Conservation (phyloP, 2,329 filamentous ascomycete genomes). For the Colletotrichum melonis region DNA sequence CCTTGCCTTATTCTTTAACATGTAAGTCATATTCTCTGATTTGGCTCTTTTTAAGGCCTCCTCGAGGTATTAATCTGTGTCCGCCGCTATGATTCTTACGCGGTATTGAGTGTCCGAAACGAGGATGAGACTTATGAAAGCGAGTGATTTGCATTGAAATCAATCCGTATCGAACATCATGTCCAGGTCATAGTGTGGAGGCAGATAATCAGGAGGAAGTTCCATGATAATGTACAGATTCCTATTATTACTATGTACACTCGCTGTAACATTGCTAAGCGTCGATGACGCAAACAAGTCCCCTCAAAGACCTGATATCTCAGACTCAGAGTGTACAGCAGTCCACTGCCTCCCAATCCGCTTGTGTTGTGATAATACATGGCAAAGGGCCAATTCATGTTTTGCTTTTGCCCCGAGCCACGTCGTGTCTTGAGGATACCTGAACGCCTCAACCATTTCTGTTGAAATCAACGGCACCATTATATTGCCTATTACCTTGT, state of each 20-base stretch:
- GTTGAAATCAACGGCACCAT: background rate
- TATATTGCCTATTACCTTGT: background rate
- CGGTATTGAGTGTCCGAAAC: too few relatives aligned
- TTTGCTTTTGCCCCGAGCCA: background rate
- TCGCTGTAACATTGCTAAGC: background rate
- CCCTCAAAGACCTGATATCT: background rate
- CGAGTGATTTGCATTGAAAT: conserved; percentile 26
- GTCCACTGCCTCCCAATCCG: background rate
- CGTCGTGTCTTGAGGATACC: background rate
- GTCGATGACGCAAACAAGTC: background rate
- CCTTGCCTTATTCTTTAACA: too few relatives aligned
- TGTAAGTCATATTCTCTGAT: too few relatives aligned
- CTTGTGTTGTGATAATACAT: background rate
- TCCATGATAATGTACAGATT: background rate
- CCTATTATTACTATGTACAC: background rate
- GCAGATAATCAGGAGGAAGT: too few relatives aligned
- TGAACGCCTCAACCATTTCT: conserved; percentile 1
- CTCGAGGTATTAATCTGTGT: too few relatives aligned
- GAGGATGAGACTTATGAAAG: too few relatives aligned
- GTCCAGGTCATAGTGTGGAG: too few relatives aligned
- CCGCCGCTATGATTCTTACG: too few relatives aligned
- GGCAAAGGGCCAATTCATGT: background rate
- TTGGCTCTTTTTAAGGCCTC: too few relatives aligned
- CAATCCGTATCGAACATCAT: conserved; percentile 51
- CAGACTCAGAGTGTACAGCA: background rate